These are phyloP conservation scores for Starmerella scarabaei DNA, from an alignment of 805 yeast genomes.

Conservation along the genomic window DNA sequence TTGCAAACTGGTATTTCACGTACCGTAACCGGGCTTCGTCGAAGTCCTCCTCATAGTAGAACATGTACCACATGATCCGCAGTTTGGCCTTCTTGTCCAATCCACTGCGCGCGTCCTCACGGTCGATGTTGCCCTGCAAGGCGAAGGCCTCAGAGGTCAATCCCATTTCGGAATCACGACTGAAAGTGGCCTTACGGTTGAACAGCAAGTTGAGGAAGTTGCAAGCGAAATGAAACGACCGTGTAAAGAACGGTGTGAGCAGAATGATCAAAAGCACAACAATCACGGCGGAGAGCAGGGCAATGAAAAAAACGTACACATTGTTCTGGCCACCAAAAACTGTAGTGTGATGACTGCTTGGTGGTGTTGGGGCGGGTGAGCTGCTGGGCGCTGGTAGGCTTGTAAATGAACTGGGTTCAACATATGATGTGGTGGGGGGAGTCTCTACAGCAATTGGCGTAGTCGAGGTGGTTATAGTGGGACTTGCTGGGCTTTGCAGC, in stretches of 20 bases:
- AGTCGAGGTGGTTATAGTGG: too few relatives aligned
- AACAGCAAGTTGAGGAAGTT: conserved; percentile 4
- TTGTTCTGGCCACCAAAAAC: neutral
- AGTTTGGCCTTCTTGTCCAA: conserved; percentile 42
- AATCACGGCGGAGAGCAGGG: neutral
- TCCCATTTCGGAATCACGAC: conserved; percentile 29
- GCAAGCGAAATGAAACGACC: conserved; percentile 2
- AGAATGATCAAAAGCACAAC: neutral
- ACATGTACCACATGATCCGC: conserved; percentile 44
- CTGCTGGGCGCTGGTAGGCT: too few relatives aligned
- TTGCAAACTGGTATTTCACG: conserved; percentile 34
- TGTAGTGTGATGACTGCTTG: too few relatives aligned
- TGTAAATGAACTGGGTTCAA: too few relatives aligned
- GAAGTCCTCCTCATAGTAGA: conserved; percentile 37
- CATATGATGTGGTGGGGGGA: too few relatives aligned
- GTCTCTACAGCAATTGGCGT: too few relatives aligned
- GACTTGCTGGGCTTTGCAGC: too few relatives aligned
- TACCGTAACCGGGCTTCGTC: conserved; percentile 57
- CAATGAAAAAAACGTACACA: neutral
- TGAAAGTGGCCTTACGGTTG: conserved; percentile 8
- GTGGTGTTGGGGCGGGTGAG: too few relatives aligned
- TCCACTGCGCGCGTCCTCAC: conserved; percentile 49
- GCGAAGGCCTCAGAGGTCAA: conserved; percentile 48
- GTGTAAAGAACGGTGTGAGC: conserved; percentile 3
- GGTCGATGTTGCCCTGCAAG: conserved; percentile 34